A percentile compares a stretch with the other conserved stretches of the same genome.
Evolutionary conservation across 2,329 filamentous ascomycete genomes (phyloP).

Genomic region (Ascochyta rabiei): DNA sequence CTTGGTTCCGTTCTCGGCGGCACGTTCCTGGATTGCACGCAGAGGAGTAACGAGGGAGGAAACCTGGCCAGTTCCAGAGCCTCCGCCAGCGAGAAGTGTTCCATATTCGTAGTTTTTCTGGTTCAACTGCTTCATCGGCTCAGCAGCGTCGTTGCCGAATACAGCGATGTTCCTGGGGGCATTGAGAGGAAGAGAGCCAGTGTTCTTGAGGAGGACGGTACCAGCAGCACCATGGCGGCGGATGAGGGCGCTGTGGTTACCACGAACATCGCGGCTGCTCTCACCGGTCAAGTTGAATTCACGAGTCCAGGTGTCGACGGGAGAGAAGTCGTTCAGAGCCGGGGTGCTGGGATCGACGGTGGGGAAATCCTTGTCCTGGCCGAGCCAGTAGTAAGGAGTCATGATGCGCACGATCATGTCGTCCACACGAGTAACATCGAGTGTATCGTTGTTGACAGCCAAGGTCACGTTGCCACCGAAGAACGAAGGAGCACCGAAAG

Average conservation of each 20-base stretch:
- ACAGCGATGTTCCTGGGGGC: constrained; percentile 56
- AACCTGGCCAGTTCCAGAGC: constrained; percentile 51
- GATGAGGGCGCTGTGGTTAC: constrained; percentile 51
- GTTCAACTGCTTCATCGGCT: constrained; percentile 53
- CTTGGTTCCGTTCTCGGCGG: constrained; percentile 29
- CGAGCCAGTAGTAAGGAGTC: constrained; percentile 53
- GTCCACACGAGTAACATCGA: constrained; percentile 50
- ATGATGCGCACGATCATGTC: constrained; percentile 57
- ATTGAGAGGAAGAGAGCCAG: constrained; percentile 59
- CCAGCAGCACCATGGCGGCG: constrained; percentile 51
- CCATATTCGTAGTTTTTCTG: constrained; percentile 44
- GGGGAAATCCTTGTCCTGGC: constrained; percentile 51
- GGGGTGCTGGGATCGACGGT: constrained; percentile 42
- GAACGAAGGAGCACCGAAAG: constrained; percentile 46
- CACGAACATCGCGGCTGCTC: constrained; percentile 45
- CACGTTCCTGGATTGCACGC: constrained; percentile 48
- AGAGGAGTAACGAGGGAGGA: constrained; percentile 51
- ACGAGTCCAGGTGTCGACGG: constrained; percentile 43
- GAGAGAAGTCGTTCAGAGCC: constrained; percentile 49
- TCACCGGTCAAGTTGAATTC: constrained; percentile 45
- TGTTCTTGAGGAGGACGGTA: constrained; percentile 58
- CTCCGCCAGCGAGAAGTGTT: constrained; percentile 53
- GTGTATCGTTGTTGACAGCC: constrained; percentile 49
- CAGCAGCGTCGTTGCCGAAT: constrained; percentile 57
- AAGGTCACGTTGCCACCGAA: constrained; percentile 52